Evolutionary conservation across 164 flowering plant genomes (phyloP).

Genomic region (Tetracentron sinense): DNA sequence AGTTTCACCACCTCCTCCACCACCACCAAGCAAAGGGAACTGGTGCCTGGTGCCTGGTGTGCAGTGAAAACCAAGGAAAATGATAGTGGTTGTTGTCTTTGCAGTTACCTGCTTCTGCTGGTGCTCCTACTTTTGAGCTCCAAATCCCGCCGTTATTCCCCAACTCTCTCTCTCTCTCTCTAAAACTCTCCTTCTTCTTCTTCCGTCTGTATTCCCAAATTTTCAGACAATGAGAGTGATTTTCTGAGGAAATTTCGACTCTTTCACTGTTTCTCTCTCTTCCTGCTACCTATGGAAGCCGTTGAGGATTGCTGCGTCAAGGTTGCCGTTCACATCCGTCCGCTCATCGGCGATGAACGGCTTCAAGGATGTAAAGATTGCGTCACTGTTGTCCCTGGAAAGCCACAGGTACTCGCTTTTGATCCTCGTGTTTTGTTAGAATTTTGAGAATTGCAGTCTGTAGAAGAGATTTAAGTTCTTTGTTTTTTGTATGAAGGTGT

Average conservation of each 20-base stretch:
- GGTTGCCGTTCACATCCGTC: constrained; percentile 89
- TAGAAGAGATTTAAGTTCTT: no score
- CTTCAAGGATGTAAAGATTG: constrained; percentile 95
- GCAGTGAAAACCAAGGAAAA: constrained; percentile 62
- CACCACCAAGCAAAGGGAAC: neutral
- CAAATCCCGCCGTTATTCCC: constrained; percentile 17
- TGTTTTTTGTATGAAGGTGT: neutral
- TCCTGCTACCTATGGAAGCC: constrained; percentile 18
- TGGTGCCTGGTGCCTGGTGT: constrained; percentile 26
- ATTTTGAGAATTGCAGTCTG: neutral
- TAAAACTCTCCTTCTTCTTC: neutral
- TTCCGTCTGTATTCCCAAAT: neutral
- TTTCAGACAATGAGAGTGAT: constrained; percentile 16
- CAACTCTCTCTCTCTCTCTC: constrained; percentile 28
- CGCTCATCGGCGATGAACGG: constrained; percentile 83
- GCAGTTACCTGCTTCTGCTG: constrained; percentile 22
- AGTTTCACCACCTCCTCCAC: constrained; percentile 21
- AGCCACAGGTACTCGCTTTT: constrained; percentile 69
- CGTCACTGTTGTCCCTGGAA: constrained; percentile 70
- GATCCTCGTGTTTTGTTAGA: neutral
- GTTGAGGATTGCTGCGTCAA: constrained; percentile 89
- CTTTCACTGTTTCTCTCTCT: constrained; percentile 12
- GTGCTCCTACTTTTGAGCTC: constrained; percentile 9
- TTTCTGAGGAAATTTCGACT: constrained; percentile 6
- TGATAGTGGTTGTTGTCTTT: constrained; percentile 55